These are phyloP conservation scores for Ceratocystis cubensis DNA, from an alignment of 2,329 filamentous ascomycete genomes.

Conservation along the genomic window DNA sequence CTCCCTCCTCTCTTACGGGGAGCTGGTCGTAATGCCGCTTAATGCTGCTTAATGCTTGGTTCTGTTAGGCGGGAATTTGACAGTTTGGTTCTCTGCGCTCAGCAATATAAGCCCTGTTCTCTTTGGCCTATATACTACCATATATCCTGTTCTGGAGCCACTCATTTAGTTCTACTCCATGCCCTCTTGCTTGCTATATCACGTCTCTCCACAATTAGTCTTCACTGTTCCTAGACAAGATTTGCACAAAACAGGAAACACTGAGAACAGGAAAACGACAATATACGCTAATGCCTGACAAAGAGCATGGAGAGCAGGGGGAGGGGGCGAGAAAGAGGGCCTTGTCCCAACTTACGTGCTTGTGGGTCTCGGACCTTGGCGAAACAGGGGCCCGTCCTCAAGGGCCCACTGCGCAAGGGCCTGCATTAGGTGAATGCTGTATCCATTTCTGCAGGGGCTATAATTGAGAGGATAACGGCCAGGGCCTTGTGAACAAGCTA, in stretches of 20 bases:
- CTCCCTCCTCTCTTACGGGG: neutral
- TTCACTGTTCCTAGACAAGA: neutral
- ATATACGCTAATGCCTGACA: neutral
- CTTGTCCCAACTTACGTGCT: neutral
- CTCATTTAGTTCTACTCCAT: neutral
- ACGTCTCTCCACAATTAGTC: neutral
- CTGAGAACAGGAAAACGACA: neutral
- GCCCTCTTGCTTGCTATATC: neutral
- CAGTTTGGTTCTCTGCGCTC: neutral
- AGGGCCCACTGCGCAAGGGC: neutral
- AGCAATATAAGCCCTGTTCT: neutral
- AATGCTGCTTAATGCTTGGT: neutral
- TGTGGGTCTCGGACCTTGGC: conserved; percentile 7
- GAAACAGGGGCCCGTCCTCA: conserved; percentile 1
- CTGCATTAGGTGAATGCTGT: neutral
- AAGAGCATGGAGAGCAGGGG: neutral
- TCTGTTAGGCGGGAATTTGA: too few species aligned
- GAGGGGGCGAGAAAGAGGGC: neutral
- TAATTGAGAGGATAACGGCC: conserved; percentile 1
- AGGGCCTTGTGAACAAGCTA: neutral
- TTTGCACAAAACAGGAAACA: neutral
- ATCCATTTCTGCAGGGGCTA: neutral
- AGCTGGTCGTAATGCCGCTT: neutral
- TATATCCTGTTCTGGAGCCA: neutral
- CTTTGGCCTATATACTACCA: neutral